A percentile compares a stretch with the other conserved stretches of the same genome.
These are phyloP conservation scores for Didymellaceae sp. DNA, from an alignment of 2,329 filamentous ascomycete genomes.

Conservation along the genomic window DNA sequence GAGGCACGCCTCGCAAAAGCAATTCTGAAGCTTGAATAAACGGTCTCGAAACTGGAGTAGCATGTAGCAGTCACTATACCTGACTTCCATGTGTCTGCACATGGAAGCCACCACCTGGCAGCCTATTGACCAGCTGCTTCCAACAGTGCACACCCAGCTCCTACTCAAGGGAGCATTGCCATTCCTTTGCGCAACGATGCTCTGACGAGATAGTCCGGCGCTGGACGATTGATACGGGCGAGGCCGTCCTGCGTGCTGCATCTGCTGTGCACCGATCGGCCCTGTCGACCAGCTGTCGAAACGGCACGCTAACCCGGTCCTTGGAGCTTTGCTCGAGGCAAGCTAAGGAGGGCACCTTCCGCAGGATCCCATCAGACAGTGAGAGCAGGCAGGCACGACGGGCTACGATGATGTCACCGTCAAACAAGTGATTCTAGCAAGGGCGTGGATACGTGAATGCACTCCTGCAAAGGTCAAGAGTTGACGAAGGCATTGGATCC, in stretches of 20 bases:
- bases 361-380: background rate
- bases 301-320: conserved; percentile 21
- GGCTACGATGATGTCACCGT: conserved; percentile 5
- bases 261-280: conserved; percentile 19
- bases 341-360: background rate
- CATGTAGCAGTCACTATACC: no score
- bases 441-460: no score
- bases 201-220: no score
- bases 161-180: conserved; percentile 1
- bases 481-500: no score
- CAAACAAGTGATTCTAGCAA: background rate
- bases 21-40: background rate
- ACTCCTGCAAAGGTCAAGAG: no score
- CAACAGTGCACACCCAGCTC: no score
- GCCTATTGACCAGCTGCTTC: no score
- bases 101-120: no score
- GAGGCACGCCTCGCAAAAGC: background rate
- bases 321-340: conserved; percentile 24
- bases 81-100: no score
- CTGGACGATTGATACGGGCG: conserved; percentile 12
- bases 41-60: background rate
- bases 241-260: conserved; percentile 20
- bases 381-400: background rate
- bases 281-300: conserved; percentile 15
- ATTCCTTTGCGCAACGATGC: no score